Conservation (phyloP, 2,329 filamentous ascomycete genomes). For the Orbilia quercus region DNA sequence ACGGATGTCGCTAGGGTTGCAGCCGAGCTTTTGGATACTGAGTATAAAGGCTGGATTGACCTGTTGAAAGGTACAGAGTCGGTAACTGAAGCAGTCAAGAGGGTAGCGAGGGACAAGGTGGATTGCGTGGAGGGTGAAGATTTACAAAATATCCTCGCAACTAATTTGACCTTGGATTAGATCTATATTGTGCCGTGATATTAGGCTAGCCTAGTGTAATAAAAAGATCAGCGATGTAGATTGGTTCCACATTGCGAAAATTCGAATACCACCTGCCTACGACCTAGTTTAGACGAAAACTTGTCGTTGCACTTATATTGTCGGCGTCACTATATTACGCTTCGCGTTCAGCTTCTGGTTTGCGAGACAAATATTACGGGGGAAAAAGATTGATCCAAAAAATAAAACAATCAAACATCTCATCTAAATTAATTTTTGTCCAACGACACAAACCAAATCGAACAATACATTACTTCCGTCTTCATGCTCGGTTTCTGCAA, state of each 20-base stretch:
- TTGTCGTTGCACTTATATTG: too few relatives aligned
- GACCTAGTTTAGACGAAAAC: too few relatives aligned
- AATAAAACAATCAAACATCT: neutral
- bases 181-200: too few relatives aligned
- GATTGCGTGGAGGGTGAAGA: constrained; percentile 49
- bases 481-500: constrained; percentile 22
- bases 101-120: constrained; percentile 40
- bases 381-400: neutral
- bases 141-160: constrained; percentile 34
- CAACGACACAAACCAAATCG: constrained; percentile 33
- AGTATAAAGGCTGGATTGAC: constrained; percentile 64
- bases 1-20: constrained; percentile 72
- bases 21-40: constrained; percentile 68
- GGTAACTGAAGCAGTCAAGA: constrained; percentile 57
- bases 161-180: constrained; percentile 25
- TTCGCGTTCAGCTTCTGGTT: too few relatives aligned
- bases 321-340: too few relatives aligned
- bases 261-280: too few relatives aligned
- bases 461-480: constrained; percentile 29
- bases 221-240: too few relatives aligned
- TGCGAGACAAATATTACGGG: too few relatives aligned
- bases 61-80: constrained; percentile 57
- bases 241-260: too few relatives aligned
- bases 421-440: constrained; percentile 1
- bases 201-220: too few relatives aligned